A percentile compares a stretch with the other conserved stretches of the same genome.
These are phyloP conservation scores for Lycium ferocissimum DNA, from an alignment of 257 asterid genomes.

Conservation along the genomic window DNA sequence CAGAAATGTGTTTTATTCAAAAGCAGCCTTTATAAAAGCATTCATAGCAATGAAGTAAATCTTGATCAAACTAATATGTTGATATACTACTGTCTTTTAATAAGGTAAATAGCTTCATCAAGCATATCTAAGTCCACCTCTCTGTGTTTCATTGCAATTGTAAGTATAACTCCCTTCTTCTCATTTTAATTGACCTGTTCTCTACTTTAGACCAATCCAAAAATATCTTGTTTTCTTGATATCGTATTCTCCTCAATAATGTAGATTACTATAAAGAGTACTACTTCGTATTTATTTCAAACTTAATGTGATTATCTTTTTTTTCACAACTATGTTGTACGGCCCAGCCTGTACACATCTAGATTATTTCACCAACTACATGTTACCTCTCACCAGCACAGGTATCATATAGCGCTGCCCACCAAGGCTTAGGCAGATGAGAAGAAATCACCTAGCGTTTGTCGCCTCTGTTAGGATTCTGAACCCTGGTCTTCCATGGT, in stretches of 20 bases:
- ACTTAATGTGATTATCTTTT: not conserved
- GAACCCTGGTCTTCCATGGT: not conserved
- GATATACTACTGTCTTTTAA: conserved; percentile 11
- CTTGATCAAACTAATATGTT: conserved; percentile 21
- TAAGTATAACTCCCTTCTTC: conserved; percentile 1
- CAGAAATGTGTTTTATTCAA: not conserved
- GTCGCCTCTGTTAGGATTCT: not conserved
- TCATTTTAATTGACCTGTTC: not conserved
- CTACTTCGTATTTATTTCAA: not conserved
- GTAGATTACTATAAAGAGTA: conserved; percentile 15
- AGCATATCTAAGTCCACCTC: conserved; percentile 23
- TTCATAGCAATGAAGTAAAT: not conserved
- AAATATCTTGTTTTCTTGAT: not conserved
- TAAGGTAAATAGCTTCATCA: conserved; percentile 21
- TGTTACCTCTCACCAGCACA: not conserved
- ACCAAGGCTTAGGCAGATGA: not conserved
- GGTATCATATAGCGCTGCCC: not conserved
- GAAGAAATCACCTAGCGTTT: not conserved
- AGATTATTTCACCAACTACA: not conserved
- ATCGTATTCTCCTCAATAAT: conserved; percentile 5
- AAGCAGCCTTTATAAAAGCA: conserved; percentile 7
- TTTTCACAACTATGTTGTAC: not conserved
- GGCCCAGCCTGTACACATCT: not conserved
- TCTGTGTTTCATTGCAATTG: not conserved
- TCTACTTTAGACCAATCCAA: conserved; percentile 23